Base-by-base conservation (phyloP, 108 stramenopile species). In the Conticribra guillardii region DNA sequence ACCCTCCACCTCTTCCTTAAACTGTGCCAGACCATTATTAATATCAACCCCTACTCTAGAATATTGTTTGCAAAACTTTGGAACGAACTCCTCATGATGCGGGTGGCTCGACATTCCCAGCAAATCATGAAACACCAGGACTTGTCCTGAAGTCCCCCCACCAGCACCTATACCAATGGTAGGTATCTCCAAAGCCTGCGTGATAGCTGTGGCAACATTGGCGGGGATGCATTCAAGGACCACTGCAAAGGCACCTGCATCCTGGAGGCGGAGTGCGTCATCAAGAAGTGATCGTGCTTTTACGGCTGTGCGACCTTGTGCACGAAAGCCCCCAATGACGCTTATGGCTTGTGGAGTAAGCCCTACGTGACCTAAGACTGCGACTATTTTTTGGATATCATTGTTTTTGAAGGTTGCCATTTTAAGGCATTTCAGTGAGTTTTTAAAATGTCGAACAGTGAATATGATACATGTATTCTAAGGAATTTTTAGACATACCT, bases 81-180 rank as follows among this genome's bases (percentile, higher is more conserved):
- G 99, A 23, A 97, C 91, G 64, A 97, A 97, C 62, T 92, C 87
- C 53, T 92, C 94, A 65, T 99, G 99, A 81, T 99, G 99, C 0
- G 98, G 98, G 82, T 98, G 97, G 37, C 84, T 84, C 61, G 89
- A 74, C 96, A 99, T 96, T 19, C 99, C 99, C 46, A 99, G 72
- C 94, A 98, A 90, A 79, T 99, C 99, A 70, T 99, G 98, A 73
- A 92, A 98, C 4, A 99, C 99, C n/a, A 99, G 64, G 15, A 96
- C 95, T 64, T 96, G 95, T 7, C 95, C 95, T 1, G 92, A 93
- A 4, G 95, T 95, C 32, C 86, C 80, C n/a, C 89, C 85, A 16
- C 99, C 99, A 0, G 99, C 98, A 41, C 99, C 99, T 41, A 99
- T 99, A 31, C 99, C 99, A 74, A 99, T 99, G 31, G 96, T 97